A percentile compares a stretch with the other conserved stretches of the same genome.
These are phyloP conservation scores for Euphorbia tirucalli DNA, from an alignment of 345 rosid species.

Conservation along the genomic window DNA sequence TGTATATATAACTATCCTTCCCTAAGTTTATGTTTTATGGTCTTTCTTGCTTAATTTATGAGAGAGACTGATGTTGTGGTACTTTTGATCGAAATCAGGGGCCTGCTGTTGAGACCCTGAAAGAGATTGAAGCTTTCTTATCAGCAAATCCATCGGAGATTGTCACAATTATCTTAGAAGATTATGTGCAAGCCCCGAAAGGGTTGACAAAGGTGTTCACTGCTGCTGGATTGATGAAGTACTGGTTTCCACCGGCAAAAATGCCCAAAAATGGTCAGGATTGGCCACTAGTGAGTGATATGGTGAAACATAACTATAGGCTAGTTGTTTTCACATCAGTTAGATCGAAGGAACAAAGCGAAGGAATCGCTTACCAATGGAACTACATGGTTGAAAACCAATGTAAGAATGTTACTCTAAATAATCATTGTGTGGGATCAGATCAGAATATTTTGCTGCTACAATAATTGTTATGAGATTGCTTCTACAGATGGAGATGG, in stretches of 20 bases:
- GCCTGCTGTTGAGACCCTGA: slow-evolving; percentile 53
- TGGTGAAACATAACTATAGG: slow-evolving; percentile 54
- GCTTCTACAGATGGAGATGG: slow-evolving; percentile 52
- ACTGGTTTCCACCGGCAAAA: slow-evolving; percentile 49
- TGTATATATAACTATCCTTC: slow-evolving; percentile 27
- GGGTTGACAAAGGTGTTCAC: slow-evolving; percentile 58
- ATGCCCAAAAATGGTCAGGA: slow-evolving; percentile 61
- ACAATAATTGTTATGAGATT: background rate
- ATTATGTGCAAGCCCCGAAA: slow-evolving; percentile 50
- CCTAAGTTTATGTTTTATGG: background rate
- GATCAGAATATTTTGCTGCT: background rate
- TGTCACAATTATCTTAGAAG: slow-evolving; percentile 63
- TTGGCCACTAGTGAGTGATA: slow-evolving; percentile 66
- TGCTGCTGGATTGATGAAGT: slow-evolving; percentile 62
- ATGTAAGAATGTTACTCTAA: slow-evolving; percentile 35
- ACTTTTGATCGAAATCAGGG: slow-evolving; percentile 29
- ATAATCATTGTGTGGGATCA: too few species aligned
- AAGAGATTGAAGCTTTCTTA: slow-evolving; percentile 58
- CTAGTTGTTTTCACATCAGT: slow-evolving; percentile 60
- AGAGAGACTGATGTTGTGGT: background rate
- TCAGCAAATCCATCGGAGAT: slow-evolving; percentile 53
- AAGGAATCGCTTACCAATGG: slow-evolving; percentile 80
- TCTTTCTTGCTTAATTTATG: background rate
- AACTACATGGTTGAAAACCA: slow-evolving; percentile 79
- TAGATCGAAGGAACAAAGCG: slow-evolving; percentile 48